phyloP scores from a whole-genome alignment of 2,329 filamentous ascomycete genomes.

The Ophioceras dolichostomum region DNA sequence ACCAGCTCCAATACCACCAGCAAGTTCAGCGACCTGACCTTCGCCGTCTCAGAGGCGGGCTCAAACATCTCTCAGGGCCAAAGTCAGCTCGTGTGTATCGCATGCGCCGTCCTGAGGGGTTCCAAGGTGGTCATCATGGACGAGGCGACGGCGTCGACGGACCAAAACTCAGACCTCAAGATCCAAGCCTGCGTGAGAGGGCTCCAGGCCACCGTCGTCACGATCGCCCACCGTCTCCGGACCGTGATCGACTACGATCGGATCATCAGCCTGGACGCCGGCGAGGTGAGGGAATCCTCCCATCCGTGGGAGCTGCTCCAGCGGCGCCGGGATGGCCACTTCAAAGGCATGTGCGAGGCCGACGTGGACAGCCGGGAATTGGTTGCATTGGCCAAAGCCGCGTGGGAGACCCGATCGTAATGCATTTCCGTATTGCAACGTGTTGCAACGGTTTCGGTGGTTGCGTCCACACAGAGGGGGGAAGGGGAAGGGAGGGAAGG shows the following conservation, averaged over 20 bases:
- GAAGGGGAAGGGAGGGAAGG: too few species aligned
- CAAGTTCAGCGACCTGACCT: slow-evolving; percentile 47
- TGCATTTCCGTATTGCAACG: too few species aligned
- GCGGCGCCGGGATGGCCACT: slow-evolving; percentile 48
- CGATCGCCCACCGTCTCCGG: slow-evolving; percentile 88
- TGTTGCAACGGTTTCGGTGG: too few species aligned
- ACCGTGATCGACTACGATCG: slow-evolving; percentile 99
- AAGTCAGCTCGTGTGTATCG: slow-evolving; percentile 85
- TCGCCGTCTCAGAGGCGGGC: slow-evolving; percentile 77
- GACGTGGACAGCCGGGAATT: slow-evolving; percentile 44
- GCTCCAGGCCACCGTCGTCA: slow-evolving; percentile 85
- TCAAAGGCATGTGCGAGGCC: slow-evolving; percentile 53
- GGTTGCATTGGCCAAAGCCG: slow-evolving; percentile 41
- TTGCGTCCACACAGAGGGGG: too few species aligned
- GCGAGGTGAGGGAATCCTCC: slow-evolving; percentile 77
- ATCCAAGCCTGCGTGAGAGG: slow-evolving; percentile 96
- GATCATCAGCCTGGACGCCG: slow-evolving; percentile 87
- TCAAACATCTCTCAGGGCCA: slow-evolving; percentile 94
- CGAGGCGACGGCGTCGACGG: slow-evolving; percentile 93
- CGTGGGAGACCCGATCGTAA: too few species aligned
- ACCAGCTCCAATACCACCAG: too few species aligned
- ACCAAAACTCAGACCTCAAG: slow-evolving; percentile 89
- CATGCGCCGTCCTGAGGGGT: slow-evolving; percentile 79
- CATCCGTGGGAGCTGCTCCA: slow-evolving; percentile 74
- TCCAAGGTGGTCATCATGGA: slow-evolving; percentile 96